Evolutionary conservation across 179 eudicot genomes (phyloP), one percentile per base, ranked within the genome.

Genomic region (Corrigiola litoralis): DNA sequence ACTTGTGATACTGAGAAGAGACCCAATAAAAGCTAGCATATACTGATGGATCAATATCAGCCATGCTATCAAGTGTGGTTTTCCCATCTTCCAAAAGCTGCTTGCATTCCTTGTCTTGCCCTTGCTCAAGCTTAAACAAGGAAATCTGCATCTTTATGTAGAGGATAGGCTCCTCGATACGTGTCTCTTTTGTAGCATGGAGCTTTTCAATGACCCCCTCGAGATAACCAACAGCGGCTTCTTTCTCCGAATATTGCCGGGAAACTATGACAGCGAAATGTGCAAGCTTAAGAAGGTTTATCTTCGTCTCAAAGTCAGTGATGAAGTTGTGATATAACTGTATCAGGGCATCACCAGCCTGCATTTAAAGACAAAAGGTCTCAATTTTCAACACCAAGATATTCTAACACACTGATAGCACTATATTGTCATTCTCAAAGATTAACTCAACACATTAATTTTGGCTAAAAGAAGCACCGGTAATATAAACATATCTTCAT

Each of bases 201-300:
- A 94, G 91, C 84, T 94, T 94, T 50, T 94, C 97, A 46, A 86
- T 90, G 49, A 90, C 74, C 45, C 89, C 91, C 78, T 90, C 95
- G 68, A 90, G 99, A 73, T 85, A 90, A 51, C 80, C 77, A 66
- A 88, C 77, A 34, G 94, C 97, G 45, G 95, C 95, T 61, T 82
- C 97, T 81, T 90, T 90, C 80, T 87, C 97, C 1, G 84, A 67
- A 81, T 94, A 90, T 63, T 80, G 90, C 18, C 97, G 81, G 47
- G 99, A 94, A 45, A 94, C 95, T 59, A 87, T 88, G 68, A 88
- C 99, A 58, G 94, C 91, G 70, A 94, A 94, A 76, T 94, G 99
- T 4, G 99, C 97, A 69, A 94, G 95, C 94, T 94, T 94, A 45
- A 94, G 97, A 61, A 87, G 99, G 74, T 94, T 94, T 80, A 94